Percentiles rank a stretch among this genome's conserved stretches.
Conservation (phyloP, 306 rosid species). For the Ochetophila trinervis region DNA sequence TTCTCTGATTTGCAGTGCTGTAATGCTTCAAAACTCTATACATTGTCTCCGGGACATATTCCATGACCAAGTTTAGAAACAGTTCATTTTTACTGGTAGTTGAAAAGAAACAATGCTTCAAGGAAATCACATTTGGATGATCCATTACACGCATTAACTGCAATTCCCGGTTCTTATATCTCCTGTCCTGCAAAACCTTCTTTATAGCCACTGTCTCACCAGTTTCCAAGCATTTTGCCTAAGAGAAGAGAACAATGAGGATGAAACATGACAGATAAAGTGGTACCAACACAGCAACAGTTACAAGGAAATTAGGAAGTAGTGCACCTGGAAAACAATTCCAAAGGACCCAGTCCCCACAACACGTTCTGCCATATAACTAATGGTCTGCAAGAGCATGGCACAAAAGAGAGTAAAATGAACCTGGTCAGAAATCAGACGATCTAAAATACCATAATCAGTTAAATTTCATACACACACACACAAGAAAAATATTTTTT, state of each 20-base stretch:
- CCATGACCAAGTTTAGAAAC: conserved; percentile 96
- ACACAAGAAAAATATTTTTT: background rate
- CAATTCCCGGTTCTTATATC: conserved; percentile 87
- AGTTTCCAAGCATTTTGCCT: conserved; percentile 97
- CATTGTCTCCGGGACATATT: conserved; percentile 92
- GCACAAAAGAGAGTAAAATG: conserved; percentile 23
- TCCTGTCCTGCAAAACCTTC: conserved; percentile 86
- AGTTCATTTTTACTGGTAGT: conserved; percentile 88
- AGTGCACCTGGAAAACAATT: conserved; percentile 84
- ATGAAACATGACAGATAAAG: background rate
- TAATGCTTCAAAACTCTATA: conserved; percentile 80
- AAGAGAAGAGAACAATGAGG: conserved; percentile 16
- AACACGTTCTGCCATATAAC: conserved; percentile 95
- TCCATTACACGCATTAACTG: conserved; percentile 98
- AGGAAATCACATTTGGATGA: conserved; percentile 83
- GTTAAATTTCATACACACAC: background rate
- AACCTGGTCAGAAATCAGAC: conserved; percentile 3
- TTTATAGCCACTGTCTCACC: conserved; percentile 93
- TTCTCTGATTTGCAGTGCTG: conserved; percentile 72
- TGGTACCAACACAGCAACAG: background rate
- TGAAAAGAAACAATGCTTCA: conserved; percentile 97
- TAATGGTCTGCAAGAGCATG: conserved; percentile 70
- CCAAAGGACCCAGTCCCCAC: conserved; percentile 96
- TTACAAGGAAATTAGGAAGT: background rate
- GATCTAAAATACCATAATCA: conserved; percentile 3